These are phyloP conservation scores for Aspergillus wentii DNA, from an alignment of 495 filamentous ascomycete genomes.

Conservation along the genomic window DNA sequence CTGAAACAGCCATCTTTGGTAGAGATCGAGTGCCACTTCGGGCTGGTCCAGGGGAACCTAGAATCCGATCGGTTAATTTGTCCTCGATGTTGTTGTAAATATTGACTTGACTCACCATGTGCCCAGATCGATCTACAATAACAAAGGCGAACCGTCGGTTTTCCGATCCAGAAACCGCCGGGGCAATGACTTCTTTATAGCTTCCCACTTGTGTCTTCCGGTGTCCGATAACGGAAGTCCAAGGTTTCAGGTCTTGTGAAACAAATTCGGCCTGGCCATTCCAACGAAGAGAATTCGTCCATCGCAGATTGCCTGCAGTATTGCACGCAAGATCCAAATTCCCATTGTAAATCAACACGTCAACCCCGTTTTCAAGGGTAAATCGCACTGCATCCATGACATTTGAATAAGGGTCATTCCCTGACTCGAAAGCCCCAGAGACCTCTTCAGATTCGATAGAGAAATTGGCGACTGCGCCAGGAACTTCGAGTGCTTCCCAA, in stretches of 20 bases:
- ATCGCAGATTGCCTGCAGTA: conserved; percentile 36
- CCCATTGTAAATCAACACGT: conserved; percentile 41
- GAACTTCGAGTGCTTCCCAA: conserved; percentile 16
- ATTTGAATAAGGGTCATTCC: conserved; percentile 10
- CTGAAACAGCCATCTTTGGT: background rate
- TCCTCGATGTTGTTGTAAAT: background rate
- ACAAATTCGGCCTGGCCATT: conserved; percentile 40
- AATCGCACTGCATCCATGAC: conserved; percentile 23
- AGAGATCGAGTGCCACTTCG: background rate
- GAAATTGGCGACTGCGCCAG: conserved; percentile 13
- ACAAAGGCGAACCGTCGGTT: conserved; percentile 2
- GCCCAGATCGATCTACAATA: background rate
- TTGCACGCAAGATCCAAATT: conserved; percentile 44
- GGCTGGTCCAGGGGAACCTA: conserved; percentile 2
- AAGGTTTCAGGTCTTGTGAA: conserved; percentile 26
- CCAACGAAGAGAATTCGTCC: conserved; percentile 36
- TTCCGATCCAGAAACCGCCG: background rate
- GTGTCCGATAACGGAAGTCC: conserved; percentile 22
- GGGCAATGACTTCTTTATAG: conserved; percentile 2
- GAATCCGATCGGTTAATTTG: background rate
- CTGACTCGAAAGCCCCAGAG: conserved; percentile 16
- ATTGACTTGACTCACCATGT: background rate
- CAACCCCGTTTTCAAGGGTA: conserved; percentile 27
- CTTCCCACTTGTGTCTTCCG: background rate
- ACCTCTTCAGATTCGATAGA: conserved; percentile 15